Base-by-base conservation (phyloP, 345 rosid genomes). In the Cardamine chenopodiifolia region DNA sequence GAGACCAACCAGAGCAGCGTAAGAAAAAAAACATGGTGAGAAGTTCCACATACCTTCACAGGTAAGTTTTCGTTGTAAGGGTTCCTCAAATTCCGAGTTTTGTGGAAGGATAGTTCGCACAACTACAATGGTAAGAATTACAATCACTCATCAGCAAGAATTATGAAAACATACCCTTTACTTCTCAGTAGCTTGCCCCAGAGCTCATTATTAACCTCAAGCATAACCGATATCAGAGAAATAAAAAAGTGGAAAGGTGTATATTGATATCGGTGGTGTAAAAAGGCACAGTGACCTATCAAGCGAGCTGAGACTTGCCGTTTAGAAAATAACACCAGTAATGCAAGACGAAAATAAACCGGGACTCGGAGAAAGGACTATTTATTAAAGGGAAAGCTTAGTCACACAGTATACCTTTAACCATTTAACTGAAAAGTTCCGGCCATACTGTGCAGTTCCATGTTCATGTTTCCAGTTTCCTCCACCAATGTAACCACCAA, bases 401-500 rank as follows among this genome's bases (percentile, higher is more conserved):
- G 50, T 14, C 49, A 66, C 49, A 55, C 44, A 6, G 20, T 44
- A 63, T 74, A 89, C 99, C 96, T 95, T 95, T 77, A 96, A 85
- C 99, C 99, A 96, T 82, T 96, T 92, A 75, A 96, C 97, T 40
- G 99, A 89, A 85, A 96, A 96, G 80, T 96, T 96, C 53, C 98
- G 83, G 70, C 98, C 99, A 78, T 89, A 96, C 78, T 89, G 97
- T 57, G 97, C 96, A 73, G 98, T 92, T 82, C 99, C 99, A 79
- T 96, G 99, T 23, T 91, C 97, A 82, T 92, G 89, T 84, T 96
- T 90, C 99, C 98, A 92, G 74, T 92, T 95, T 37, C 99, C 99
- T 42, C 97, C 96, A 76, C 86, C 86, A 75, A 83, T 82, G 79
- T 89, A 77, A 72, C 93, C 98, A 80, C 99, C 97, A 66, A 92